Evolutionary conservation across 352 stramenopile species (phyloP), one percentile per base, ranked within the genome.

Genomic region (Thalassiosira mediterranea): DNA sequence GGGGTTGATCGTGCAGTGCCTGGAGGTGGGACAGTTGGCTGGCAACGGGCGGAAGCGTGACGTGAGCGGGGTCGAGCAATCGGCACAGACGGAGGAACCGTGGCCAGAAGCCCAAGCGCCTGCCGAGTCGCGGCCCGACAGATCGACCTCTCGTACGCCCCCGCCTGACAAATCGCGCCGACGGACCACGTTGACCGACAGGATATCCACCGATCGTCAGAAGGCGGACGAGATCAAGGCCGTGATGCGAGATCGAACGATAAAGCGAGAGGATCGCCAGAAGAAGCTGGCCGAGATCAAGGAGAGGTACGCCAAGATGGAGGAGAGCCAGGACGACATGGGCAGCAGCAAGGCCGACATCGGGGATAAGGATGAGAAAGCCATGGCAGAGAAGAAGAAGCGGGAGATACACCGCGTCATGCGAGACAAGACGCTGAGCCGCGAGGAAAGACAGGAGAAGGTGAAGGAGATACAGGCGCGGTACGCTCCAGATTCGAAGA

Each of bases 1-100:
- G 42, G 34, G 67, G 59, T 47, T 57, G 32, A 67, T 81, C 46
- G n/a, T n/a, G n/a, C n/a, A n/a, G n/a, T n/a, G n/a, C n/a, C 46
- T 72, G 10, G 56, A 76, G 46, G 51, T 42, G 52, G 51, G 34
- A 31, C 51, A 46, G 2, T 19, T 37, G 60, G 44, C 32, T 62
- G 25, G 1, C 34, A 29, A 53, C 15, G 56, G 42, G 56, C 23
- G 23, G 15, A 28, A 5, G 17, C 13, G 7, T 46, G 19, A 29
- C n/a, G 19, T 5, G 10, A 66, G 49, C 13, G 42, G 40, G 42
- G 44, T 37, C 15, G 46, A 54, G 17, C 32, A 3, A 2, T 48
- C 5, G 7, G 10, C 7, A 8, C 8, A n/a, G 8, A 7, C 5
- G 11, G 11, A 17, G 15, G 21, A 57, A 23, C 4, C 23, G 17